Base-by-base conservation (phyloP, 768 basidiomycete species). In the Lentinula aciculospora region DNA sequence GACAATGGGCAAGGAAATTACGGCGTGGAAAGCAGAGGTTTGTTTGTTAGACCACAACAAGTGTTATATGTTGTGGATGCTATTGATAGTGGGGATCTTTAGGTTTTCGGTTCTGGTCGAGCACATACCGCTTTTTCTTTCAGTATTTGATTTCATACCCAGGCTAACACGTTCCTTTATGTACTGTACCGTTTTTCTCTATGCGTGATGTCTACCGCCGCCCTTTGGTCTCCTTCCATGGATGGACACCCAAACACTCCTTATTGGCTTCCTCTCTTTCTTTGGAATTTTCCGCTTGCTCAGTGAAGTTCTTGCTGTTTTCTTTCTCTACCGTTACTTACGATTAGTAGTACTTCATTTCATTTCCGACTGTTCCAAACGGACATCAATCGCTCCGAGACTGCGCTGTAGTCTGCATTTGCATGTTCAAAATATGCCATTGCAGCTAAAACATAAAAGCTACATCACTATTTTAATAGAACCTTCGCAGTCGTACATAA, bases 41-140 rank as follows among this genome's bases (percentile, higher is more conserved):
- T 94, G 46, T 94, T 94, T 65, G 90, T 94, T 47, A 74, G 91
- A 56, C 91, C 91, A 4, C 88, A 90, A 70, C 90, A 92, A 68
- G 89, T 93, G 56, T 73, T 94, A 54, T 92, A 93, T 67, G 91
- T 94, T 28, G 84, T 93, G 32, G 89, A 92, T 67, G 92, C 92
- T 34, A 84, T 89, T 40, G 89, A 84, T 3, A 72, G 79, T 12
- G 83, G 42, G 21, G 42, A 44, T 44, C 42, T 44, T 23, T 44
- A 44, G 42, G 8, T 44, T 19, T 19, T 17, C 15, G 6, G n/a
- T 17, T n/a, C 7, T 17, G 10, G 37, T 6, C 21, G 42, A 17
- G n/a, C 21, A 44, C 19, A 21, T 44, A 39, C n/a, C n/a, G 17
- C 17, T 3, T 9, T 19, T 44, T 44, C n/a, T 44, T 13, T n/a